phyloP scores from a whole-genome alignment of 2,329 filamentous ascomycete species.

The Grosmannia clavigera region DNA sequence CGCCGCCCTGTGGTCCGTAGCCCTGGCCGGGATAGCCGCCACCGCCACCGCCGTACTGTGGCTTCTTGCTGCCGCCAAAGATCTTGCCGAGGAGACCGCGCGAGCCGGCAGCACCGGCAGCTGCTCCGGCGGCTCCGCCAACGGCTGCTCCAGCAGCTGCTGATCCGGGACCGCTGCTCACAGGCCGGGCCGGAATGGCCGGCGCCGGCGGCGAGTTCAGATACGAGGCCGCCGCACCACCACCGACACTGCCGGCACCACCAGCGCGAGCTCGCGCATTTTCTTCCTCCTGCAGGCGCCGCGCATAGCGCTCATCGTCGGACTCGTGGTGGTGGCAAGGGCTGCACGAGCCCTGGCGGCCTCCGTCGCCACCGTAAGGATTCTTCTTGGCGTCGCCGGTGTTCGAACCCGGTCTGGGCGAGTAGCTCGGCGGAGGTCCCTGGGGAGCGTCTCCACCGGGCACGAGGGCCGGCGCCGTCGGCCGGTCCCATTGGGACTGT shows the following conservation, averaged over 20 bases:
- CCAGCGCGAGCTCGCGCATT: slow-evolving; percentile 42
- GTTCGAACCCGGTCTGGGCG: slow-evolving; percentile 32
- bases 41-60: not conserved
- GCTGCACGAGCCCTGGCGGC: slow-evolving; percentile 12
- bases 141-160: not conserved
- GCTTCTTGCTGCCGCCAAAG: slow-evolving; percentile 31
- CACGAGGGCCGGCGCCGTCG: slow-evolving; percentile 49
- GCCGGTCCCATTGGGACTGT: slow-evolving; percentile 81
- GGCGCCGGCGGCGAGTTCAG: slow-evolving; percentile 7
- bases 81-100: slow-evolving; percentile 41
- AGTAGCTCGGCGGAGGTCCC: slow-evolving; percentile 58
- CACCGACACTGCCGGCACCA: slow-evolving; percentile 17
- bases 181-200: too few species aligned
- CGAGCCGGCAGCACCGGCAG: slow-evolving; percentile 18
- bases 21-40: too few species aligned
- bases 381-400: slow-evolving; percentile 53
- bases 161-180: slow-evolving; percentile 16
- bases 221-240: slow-evolving; percentile 23
- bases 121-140: not conserved
- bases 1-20: not conserved
- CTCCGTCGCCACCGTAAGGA: slow-evolving; percentile 38
- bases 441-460: slow-evolving; percentile 30
- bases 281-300: slow-evolving; percentile 74
- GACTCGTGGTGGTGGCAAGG: slow-evolving; percentile 21
- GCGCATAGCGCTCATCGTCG: slow-evolving; percentile 63